phyloP scores from a whole-genome alignment of 768 basidiomycete species.

The Tricholoma sp. region DNA sequence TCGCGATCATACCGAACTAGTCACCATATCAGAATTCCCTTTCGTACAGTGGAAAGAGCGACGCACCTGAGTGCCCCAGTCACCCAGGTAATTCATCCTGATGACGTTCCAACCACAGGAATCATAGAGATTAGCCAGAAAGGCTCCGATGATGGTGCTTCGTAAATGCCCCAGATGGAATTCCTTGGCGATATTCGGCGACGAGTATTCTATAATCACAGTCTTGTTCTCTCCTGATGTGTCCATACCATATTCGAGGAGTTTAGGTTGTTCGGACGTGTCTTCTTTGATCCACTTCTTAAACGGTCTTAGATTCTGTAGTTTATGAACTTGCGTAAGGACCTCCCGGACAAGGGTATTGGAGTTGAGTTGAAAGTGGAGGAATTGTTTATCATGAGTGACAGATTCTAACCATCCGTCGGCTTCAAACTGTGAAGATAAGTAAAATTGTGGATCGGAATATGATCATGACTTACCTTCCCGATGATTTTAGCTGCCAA shows the following conservation, averaged over 20 bases:
- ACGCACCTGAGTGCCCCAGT: constrained; percentile 95
- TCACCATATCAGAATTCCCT: neutral
- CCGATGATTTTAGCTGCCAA: constrained; percentile 69
- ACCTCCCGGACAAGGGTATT: constrained; percentile 58
- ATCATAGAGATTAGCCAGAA: constrained; percentile 85
- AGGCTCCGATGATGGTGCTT: constrained; percentile 98
- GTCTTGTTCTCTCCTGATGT: constrained; percentile 74
- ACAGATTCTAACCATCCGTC: constrained; percentile 74
- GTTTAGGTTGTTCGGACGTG: constrained; percentile 28
- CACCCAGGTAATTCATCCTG: constrained; percentile 91
- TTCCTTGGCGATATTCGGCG: constrained; percentile 95
- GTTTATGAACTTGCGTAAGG: constrained; percentile 68
- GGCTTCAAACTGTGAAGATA: constrained; percentile 63
- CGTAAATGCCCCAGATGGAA: constrained; percentile 98
- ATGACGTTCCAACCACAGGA: constrained; percentile 92
- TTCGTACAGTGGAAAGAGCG: neutral
- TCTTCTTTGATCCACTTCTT: neutral
- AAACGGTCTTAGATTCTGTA: constrained; percentile 54
- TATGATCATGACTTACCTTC: constrained; percentile 46
- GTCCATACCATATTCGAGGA: constrained; percentile 81
- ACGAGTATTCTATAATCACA: constrained; percentile 86
- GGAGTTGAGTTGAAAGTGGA: constrained; percentile 74
- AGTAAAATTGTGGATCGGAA: neutral
- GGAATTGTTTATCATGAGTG: constrained; percentile 69
- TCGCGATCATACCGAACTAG: constrained; percentile 82